These are phyloP conservation scores for Brassica incana DNA, from an alignment of 345 rosid species.

Conservation along the genomic window DNA sequence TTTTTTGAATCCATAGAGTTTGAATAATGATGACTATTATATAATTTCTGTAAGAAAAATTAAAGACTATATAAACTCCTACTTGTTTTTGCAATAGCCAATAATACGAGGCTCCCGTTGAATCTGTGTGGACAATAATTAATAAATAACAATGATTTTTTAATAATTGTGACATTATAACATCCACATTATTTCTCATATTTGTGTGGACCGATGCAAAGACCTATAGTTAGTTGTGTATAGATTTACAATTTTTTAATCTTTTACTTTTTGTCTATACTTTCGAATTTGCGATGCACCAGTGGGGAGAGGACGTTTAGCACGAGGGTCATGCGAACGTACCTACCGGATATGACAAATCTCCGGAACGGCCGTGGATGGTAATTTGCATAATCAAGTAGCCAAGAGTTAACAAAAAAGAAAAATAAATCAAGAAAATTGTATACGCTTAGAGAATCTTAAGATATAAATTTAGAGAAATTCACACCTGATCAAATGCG, in stretches of 20 bases:
- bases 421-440: no score
- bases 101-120: background rate
- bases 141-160: background rate
- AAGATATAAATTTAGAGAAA: no score
- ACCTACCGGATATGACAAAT: background rate
- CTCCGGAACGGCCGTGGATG: background rate
- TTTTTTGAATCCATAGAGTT: background rate
- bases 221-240: background rate
- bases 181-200: background rate
- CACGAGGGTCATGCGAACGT: background rate
- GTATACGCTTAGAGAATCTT: no score
- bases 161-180: background rate
- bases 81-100: conserved; percentile 9
- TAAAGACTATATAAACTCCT: conserved; percentile 13
- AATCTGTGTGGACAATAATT: conserved; percentile 16
- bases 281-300: background rate
- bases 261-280: background rate
- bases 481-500: no score
- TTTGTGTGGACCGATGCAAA: background rate
- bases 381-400: background rate
- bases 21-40: background rate
- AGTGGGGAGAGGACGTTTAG: background rate
- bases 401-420: background rate
- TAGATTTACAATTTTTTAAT: background rate
- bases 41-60: background rate